Evolutionary conservation across 208 protist species (phyloP), one percentile per base, ranked within the genome.

Genomic region (Borovskyia barvae): DNA sequence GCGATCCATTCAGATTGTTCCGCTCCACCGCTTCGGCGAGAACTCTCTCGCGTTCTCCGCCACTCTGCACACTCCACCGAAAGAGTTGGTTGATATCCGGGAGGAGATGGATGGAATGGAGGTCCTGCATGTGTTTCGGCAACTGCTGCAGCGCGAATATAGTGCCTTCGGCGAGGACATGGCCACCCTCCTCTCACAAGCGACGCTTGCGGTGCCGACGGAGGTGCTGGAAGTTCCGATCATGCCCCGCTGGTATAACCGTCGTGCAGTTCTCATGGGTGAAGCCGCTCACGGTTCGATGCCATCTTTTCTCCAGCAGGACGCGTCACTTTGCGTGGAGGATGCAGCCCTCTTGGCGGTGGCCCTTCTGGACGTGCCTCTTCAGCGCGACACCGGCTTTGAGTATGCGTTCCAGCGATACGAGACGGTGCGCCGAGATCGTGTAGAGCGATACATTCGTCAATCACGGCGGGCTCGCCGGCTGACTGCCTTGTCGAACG

Each of bases 191-290:
- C 65, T 95, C 4, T 28, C 58, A 4, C 25, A 46, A 11, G 86
- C 84, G 17, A 74, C 74, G 24, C 32, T 93, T 22, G 86, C 82
- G 42, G 54, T 90, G 15, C 81, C 81, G 9, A 75, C 66, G n/a
- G 84, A 93, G 72, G 51, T 83, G 15, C 37, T 92, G 25, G 86
- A 95, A 64, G 86, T 92, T 14, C 90, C 90, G 25, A 71, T 95
- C 36, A 93, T 95, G 85, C 85, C 90, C 24, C 80, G 86, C 17
- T 95, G 90, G 87, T 93, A 74, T 68, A 95, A 95, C 66, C 82
- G 82, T 19, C 74, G 90, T 3, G 90, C 90, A 3, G 82, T 95
- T 42, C 56, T 95, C 6, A 77, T 93, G 35, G 90, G 90, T 12
- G 90, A 95, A 49, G 85, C 90, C 0, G 90, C 90, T 1, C 90